A percentile compares a stretch with the other conserved stretches of the same genome.
Evolutionary conservation across 257 asterid genomes (phyloP).

Genomic region (Verbascum thapsus): DNA sequence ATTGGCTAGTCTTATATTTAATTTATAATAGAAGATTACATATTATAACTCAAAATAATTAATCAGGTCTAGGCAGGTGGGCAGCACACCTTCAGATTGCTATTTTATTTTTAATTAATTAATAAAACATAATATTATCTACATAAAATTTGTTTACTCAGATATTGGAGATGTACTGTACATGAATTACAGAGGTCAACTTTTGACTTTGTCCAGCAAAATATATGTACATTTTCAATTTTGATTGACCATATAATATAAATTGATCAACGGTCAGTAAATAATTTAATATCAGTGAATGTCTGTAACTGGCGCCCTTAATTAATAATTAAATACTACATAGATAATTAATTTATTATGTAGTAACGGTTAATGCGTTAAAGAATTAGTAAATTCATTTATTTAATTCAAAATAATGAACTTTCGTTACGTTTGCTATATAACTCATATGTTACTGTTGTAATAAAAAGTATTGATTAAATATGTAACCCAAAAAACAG

Average conservation of each 20-base stretch:
- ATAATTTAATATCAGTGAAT: conserved; percentile 4
- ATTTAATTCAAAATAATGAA: too few relatives aligned
- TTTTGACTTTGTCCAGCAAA: conserved; percentile 11
- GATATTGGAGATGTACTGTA: background rate
- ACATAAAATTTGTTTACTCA: background rate
- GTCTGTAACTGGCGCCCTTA: conserved; percentile 4
- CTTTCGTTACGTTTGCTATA: too few relatives aligned
- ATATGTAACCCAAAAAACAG: too few relatives aligned
- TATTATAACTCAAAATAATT: background rate
- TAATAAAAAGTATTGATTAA: too few relatives aligned
- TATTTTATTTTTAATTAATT: too few relatives aligned
- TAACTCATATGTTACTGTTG: too few relatives aligned
- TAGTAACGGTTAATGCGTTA: too few relatives aligned
- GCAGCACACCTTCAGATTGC: conserved; percentile 27
- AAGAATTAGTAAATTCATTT: too few relatives aligned
- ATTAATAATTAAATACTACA: too few relatives aligned
- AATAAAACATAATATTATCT: background rate
- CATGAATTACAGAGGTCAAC: conserved; percentile 15
- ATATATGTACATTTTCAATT: conserved; percentile 5
- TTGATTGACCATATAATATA: background rate
- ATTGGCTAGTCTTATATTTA: too few relatives aligned
- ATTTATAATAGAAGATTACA: background rate
- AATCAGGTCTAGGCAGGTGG: conserved; percentile 23
- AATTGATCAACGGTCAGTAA: conserved; percentile 22
- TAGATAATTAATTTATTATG: too few relatives aligned